Evolutionary conservation across 106 monocot genomes (phyloP), one percentile per base, ranked within the genome.

Genomic region (Phalaenopsis equestris): DNA sequence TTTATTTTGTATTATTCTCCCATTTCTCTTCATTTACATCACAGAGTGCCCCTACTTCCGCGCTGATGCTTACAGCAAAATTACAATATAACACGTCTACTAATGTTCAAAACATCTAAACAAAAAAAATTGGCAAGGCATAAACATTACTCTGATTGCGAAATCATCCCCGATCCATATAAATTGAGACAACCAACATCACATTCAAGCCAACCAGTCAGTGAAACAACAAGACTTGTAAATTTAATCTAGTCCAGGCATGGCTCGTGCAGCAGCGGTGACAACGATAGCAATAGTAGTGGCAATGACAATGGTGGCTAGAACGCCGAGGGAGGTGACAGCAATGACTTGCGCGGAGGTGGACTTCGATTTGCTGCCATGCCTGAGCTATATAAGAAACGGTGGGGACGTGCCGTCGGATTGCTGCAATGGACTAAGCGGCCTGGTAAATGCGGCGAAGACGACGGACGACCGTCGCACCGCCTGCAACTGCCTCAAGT

Each of bases 401-500:
- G 83, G 83, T 4, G 67, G 75, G 12, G 11, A 9, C 16, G 73
- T 73, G n/a, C 41, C 72, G 19, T 2, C 5, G 42, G 14, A 6
- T 16, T 83, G 83, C 79, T 83, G 83, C 78, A 38, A 16, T 6
- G 83, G 83, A 1, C 36, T 72, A 1, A 24, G 24, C 42, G 47
- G 9, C 38, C 42, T 79, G 7, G 8, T 58, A 3, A 42, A 41
- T 57, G 76, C 45, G 36, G 82, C 82, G 17, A 18, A 56, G 38
- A 82, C 76, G 6, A 19, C 38, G 45, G 12, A 47, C 9, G 81
- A 75, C 74, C 81, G 55, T 8, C 55, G 52, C 17, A 30, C 78
- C 19, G 78, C 73, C 39, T 83, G 83, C 83, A 21, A 41, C 16
- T 83, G 83, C 79, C 57, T 83, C 42, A 83, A 83, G 78, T 70